Evolutionary conservation across 2,329 filamentous ascomycete genomes (phyloP).

Genomic region (Neonectria ditissima): DNA sequence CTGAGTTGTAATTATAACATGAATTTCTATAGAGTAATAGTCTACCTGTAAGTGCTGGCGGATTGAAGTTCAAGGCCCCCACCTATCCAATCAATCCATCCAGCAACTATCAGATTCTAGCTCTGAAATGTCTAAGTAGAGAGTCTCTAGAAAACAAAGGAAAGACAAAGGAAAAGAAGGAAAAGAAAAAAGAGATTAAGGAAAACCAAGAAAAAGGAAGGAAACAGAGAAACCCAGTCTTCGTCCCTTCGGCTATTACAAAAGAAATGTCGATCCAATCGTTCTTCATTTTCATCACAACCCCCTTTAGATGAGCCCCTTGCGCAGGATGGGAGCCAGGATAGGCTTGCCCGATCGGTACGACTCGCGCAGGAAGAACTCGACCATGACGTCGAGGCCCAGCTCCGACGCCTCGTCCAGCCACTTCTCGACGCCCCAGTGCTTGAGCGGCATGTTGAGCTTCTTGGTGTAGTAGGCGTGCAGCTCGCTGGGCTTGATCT

Average conservation of each 20-base stretch:
- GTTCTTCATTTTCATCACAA: neutral
- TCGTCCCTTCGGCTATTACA: neutral
- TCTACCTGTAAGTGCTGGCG: neutral
- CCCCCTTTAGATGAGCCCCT: neutral
- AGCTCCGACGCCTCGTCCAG: slow-evolving; percentile 5
- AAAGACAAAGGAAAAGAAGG: neutral
- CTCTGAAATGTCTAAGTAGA: neutral
- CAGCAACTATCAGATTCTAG: neutral
- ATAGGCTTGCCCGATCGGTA: slow-evolving; percentile 5
- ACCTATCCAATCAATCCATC: neutral
- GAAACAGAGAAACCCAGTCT: neutral
- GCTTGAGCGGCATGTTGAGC: slow-evolving; percentile 1
- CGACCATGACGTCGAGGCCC: slow-evolving; percentile 6
- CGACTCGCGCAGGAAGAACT: slow-evolving; percentile 1
- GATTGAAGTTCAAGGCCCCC: neutral
- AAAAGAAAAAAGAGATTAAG: neutral
- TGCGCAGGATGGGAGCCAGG: neutral
- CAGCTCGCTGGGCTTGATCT: slow-evolving; percentile 2
- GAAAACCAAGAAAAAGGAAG: neutral
- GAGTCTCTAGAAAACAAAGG: neutral
- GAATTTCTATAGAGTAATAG: neutral
- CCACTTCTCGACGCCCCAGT: slow-evolving; percentile 8
- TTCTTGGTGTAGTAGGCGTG: slow-evolving; percentile 6
- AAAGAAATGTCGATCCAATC: neutral
- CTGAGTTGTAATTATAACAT: neutral